Conservation (phyloP, 108 stramenopile species). For the Nitzschia sp. region DNA sequence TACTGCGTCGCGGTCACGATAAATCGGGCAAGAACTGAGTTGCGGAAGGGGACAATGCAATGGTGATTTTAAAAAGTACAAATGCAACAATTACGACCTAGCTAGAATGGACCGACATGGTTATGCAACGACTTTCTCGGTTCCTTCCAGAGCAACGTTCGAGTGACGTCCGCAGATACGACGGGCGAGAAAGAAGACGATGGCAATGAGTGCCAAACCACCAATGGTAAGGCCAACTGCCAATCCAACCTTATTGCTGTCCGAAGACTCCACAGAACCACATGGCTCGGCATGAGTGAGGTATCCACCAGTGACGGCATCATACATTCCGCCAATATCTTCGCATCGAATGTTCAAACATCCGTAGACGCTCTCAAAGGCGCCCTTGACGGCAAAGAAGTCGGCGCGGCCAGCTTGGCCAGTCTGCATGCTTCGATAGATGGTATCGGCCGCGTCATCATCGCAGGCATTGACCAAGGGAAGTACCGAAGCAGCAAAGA, state of each 20-base stretch:
- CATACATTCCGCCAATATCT: conserved; percentile 69
- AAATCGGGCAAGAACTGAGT: no score
- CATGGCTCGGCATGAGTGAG: conserved; percentile 32
- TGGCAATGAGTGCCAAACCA: conserved; percentile 20
- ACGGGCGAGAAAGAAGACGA: conserved; percentile 5
- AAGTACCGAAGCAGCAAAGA: conserved; percentile 74
- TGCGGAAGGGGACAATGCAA: no score
- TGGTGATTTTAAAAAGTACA: no score
- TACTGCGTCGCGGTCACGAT: no score
- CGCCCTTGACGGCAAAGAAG: conserved; percentile 55
- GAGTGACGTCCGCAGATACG: conserved; percentile 1
- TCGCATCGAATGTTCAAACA: conserved; percentile 62
- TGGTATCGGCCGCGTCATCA: conserved; percentile 50
- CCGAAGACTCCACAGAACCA: not conserved
- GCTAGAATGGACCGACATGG: no score
- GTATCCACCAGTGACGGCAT: conserved; percentile 31
- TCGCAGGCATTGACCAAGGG: conserved; percentile 63
- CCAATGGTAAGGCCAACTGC: conserved; percentile 19
- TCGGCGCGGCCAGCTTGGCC: conserved; percentile 36
- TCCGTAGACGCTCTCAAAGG: conserved; percentile 67
- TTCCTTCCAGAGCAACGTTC: not conserved
- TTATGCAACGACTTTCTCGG: conserved; percentile 3
- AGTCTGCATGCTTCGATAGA: conserved; percentile 66
- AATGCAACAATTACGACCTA: no score
- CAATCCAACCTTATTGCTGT: conserved; percentile 11